Evolutionary conservation across 2,329 filamentous ascomycete genomes (phyloP).

Genomic region (Fusarium decemcellulare): DNA sequence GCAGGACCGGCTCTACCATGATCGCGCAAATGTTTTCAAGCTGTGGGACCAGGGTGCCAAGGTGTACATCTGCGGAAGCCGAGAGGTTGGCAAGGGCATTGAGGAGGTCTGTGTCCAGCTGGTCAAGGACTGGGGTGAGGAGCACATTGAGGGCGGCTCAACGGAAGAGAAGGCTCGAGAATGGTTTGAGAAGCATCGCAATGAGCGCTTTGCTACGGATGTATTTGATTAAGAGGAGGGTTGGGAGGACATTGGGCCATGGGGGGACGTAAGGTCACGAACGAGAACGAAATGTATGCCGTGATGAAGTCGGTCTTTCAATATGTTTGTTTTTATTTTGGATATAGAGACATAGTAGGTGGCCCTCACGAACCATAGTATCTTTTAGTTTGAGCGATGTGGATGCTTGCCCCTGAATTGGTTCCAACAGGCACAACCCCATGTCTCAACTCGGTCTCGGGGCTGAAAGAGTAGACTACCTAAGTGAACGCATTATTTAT

Average conservation of each 20-base stretch:
- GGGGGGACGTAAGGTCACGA: neutral
- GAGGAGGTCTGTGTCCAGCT: constrained; percentile 56
- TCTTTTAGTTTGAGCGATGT: too few species aligned
- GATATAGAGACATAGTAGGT: too few species aligned
- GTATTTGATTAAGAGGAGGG: constrained; percentile 67
- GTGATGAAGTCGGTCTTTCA: too few species aligned
- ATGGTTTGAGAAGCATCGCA: constrained; percentile 66
- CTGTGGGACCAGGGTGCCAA: constrained; percentile 64
- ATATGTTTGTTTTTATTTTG: too few species aligned
- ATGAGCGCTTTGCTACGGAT: constrained; percentile 71
- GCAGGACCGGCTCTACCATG: constrained; percentile 58
- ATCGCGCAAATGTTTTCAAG: constrained; percentile 53
- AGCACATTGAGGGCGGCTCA: constrained; percentile 46
- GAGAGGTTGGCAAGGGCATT: constrained; percentile 63
- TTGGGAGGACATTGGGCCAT: neutral
- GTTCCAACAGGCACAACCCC: too few species aligned
- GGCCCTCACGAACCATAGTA: too few species aligned
- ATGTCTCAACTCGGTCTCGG: neutral
- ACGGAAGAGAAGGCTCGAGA: constrained; percentile 56
- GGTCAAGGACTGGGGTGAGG: constrained; percentile 50
- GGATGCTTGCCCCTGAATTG: too few species aligned
- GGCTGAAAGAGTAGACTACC: neutral
- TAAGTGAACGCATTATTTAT: neutral
- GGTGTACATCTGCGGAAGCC: constrained; percentile 76
- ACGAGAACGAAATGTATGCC: neutral